phyloP scores from a whole-genome alignment of 331 rosid genomes.

The Pyracantha coccinea region DNA sequence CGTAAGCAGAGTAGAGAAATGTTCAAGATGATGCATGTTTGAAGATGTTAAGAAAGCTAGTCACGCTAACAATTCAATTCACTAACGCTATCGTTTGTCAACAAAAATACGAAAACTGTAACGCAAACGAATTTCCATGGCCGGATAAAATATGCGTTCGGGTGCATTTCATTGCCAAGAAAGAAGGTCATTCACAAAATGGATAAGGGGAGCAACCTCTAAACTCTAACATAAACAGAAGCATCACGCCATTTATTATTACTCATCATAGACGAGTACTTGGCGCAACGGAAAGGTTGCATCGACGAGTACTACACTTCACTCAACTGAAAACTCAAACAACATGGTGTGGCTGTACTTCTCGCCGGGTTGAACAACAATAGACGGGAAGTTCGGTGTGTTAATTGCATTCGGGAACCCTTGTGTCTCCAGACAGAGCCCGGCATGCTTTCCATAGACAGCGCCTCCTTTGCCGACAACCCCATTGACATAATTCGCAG shows the following conservation, averaged over 20 bases:
- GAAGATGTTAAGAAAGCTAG: too few species aligned
- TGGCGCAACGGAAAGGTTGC: too few species aligned
- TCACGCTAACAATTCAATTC: too few species aligned
- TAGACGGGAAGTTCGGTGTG: conserved; percentile 62
- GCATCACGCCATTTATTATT: background rate
- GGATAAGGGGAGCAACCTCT: background rate
- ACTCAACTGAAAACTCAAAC: conserved; percentile 74
- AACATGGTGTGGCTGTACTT: conserved; percentile 77
- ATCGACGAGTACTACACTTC: background rate
- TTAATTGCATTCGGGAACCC: conserved; percentile 87
- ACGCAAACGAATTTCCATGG: too few species aligned
- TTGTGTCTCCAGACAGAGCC: conserved; percentile 89
- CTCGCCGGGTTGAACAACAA: conserved; percentile 73
- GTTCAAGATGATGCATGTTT: too few species aligned
- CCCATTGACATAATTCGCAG: conserved; percentile 67
- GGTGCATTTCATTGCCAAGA: background rate
- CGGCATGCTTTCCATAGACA: conserved; percentile 72
- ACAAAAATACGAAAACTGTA: too few species aligned
- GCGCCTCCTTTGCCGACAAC: conserved; percentile 67
- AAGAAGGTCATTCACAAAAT: background rate
- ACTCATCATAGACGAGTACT: background rate
- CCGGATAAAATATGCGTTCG: background rate
- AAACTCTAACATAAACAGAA: background rate
- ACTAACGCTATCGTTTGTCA: too few species aligned
- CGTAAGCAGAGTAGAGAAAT: background rate